phyloP scores from a whole-genome alignment of 768 basidiomycete genomes.

The Hypsizygus marmoreus region DNA sequence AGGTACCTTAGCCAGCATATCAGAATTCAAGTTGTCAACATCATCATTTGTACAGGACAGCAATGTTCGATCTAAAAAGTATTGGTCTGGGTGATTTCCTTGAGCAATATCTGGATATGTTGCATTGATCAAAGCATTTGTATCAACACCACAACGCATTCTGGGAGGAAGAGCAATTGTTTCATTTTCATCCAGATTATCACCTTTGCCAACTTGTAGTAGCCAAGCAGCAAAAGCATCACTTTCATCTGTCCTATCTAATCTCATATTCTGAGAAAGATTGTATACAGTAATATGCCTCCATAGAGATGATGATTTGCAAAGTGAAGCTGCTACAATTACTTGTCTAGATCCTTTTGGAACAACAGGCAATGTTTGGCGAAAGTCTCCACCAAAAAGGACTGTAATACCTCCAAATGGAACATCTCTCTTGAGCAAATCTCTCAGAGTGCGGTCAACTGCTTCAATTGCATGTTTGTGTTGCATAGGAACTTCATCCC shows the following conservation, averaged over 20 bases:
- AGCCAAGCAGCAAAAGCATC: constrained; percentile 27
- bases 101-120: neutral
- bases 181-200: constrained; percentile 23
- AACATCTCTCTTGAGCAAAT: constrained; percentile 27
- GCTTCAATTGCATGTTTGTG: constrained; percentile 36
- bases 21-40: constrained; percentile 33
- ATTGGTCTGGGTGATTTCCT: too few species aligned
- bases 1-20: constrained; percentile 22
- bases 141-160: neutral
- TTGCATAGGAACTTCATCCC: constrained; percentile 48
- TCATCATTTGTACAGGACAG: too few species aligned
- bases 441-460: constrained; percentile 37
- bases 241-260: constrained; percentile 27
- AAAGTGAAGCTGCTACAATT: constrained; percentile 38
- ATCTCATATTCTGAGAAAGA: constrained; percentile 42
- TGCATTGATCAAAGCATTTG: neutral
- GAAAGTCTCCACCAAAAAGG: constrained; percentile 52
- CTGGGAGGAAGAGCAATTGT: constrained; percentile 6
- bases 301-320: constrained; percentile 43
- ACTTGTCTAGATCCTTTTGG: constrained; percentile 35
- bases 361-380: constrained; percentile 49
- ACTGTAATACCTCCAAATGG: constrained; percentile 48
- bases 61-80: too few species aligned
- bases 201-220: constrained; percentile 22
- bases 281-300: constrained; percentile 27